A percentile compares a stretch with the other conserved stretches of the same genome.
phyloP scores from a whole-genome alignment of 371 early-diverging fungal genomes.

The Fennellomyces sp. region DNA sequence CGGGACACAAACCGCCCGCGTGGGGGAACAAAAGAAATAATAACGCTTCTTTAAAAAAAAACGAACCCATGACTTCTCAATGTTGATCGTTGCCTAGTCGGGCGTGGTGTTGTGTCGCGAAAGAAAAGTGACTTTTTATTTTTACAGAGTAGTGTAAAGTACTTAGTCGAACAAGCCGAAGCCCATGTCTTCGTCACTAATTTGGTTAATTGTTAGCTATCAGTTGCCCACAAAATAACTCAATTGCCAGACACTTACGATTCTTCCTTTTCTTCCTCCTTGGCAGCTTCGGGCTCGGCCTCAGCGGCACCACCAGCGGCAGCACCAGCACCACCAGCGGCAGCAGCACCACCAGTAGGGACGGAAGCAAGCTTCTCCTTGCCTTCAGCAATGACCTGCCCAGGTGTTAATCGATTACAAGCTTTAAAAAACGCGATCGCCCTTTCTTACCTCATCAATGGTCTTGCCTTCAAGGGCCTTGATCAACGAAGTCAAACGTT shows the following conservation, averaged over 20 bases:
- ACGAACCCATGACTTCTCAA: neutral
- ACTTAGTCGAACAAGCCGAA: slow-evolving; percentile 54
- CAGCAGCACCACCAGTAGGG: slow-evolving; percentile 87
- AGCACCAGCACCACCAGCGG: slow-evolving; percentile 64
- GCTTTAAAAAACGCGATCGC: too few relatives aligned
- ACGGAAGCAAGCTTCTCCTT: slow-evolving; percentile 91
- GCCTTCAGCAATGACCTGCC: slow-evolving; percentile 88
- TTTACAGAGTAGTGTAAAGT: neutral
- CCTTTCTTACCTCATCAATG: slow-evolving; percentile 79
- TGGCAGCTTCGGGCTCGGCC: slow-evolving; percentile 60
- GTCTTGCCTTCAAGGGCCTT: slow-evolving; percentile 88
- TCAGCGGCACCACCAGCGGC: slow-evolving; percentile 56
- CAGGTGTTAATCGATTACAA: neutral
- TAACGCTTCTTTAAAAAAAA: neutral
- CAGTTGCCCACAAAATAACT: too few relatives aligned
- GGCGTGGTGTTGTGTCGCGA: neutral
- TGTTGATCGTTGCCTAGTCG: slow-evolving; percentile 4
- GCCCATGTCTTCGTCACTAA: slow-evolving; percentile 75
- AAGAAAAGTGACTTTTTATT: neutral
- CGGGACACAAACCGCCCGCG: neutral
- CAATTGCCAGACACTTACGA: too few relatives aligned
- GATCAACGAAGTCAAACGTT: slow-evolving; percentile 78
- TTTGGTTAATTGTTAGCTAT: too few relatives aligned
- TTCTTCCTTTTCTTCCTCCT: slow-evolving; percentile 87
- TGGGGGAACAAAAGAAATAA: neutral